Conservation (phyloP, 495 filamentous ascomycete genomes). For the Aspergillus panamensis region DNA sequence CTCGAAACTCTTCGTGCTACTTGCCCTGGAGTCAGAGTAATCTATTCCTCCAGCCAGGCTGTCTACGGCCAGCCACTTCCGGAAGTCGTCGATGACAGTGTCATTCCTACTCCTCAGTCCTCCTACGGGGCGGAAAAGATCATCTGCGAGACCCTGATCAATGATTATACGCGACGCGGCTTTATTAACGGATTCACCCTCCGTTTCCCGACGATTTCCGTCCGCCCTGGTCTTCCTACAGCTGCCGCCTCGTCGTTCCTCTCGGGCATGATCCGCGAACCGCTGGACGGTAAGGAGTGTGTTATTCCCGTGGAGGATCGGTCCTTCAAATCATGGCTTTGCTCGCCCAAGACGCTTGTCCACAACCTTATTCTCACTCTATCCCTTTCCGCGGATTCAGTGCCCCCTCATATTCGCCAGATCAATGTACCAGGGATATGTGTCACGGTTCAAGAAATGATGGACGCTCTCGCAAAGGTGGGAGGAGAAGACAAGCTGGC, state of each 20-base stretch:
- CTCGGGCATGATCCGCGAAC: conserved; percentile 65
- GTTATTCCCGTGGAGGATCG: conserved; percentile 61
- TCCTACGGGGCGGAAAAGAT: conserved; percentile 75
- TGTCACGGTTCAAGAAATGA: conserved; percentile 65
- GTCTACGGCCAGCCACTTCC: conserved; percentile 56
- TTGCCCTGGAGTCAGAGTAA: conserved; percentile 56
- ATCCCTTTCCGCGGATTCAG: conserved; percentile 43
- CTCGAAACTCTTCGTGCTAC: conserved; percentile 54
- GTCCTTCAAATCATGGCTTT: conserved; percentile 58
- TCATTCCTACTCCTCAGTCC: conserved; percentile 62
- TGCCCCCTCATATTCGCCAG: conserved; percentile 55
- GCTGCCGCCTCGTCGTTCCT: conserved; percentile 67
- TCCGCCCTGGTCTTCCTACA: conserved; percentile 66
- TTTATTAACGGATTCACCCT: conserved; percentile 62
- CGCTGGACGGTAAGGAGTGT: conserved; percentile 55
- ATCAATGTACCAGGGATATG: conserved; percentile 70
- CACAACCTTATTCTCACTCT: conserved; percentile 63
- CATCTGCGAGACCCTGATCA: conserved; percentile 66
- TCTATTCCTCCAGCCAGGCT: conserved; percentile 58
- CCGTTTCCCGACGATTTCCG: conserved; percentile 69
- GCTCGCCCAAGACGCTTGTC: conserved; percentile 58
- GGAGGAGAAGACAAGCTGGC: conserved; percentile 62
- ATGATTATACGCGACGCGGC: conserved; percentile 64
- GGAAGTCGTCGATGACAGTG: conserved; percentile 48
- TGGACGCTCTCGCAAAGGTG: conserved; percentile 64